A percentile compares a stretch with the other conserved stretches of the same genome.
These are phyloP conservation scores for Naganishia vaughanmartiniae DNA, from an alignment of 768 basidiomycete genomes.

Conservation along the genomic window DNA sequence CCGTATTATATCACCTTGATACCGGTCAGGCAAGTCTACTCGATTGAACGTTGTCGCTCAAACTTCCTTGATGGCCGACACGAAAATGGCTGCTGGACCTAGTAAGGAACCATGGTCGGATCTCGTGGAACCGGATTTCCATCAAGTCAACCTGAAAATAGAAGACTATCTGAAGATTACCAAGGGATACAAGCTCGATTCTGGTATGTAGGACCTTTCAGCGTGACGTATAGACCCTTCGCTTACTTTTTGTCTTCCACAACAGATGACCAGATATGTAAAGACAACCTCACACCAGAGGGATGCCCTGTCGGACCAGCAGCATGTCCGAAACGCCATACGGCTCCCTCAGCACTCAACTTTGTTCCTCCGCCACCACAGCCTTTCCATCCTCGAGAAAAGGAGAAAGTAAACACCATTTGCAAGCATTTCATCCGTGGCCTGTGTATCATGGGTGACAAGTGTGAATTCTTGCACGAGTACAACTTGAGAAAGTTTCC, in stretches of 20 bases:
- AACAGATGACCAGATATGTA: constrained; percentile 90
- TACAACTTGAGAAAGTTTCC: constrained; percentile 98
- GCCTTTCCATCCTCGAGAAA: constrained; percentile 65
- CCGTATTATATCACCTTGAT: no score
- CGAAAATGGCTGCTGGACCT: constrained; percentile 4
- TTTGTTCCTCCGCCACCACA: constrained; percentile 82
- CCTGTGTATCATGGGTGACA: constrained; percentile 95
- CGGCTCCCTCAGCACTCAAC: constrained; percentile 78
- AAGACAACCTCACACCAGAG: constrained; percentile 70
- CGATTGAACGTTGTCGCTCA: no score
- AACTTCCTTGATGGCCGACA: no score
- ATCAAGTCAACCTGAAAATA: constrained; percentile 83
- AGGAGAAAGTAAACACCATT: constrained; percentile 63
- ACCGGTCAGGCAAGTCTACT: neutral
- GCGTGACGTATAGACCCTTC: neutral
- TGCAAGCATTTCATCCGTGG: constrained; percentile 99
- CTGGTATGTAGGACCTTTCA: constrained; percentile 60
- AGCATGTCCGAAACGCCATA: constrained; percentile 88
- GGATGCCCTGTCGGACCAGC: constrained; percentile 90
- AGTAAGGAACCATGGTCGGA: constrained; percentile 36
- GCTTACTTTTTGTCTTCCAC: neutral
- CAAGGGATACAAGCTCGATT: constrained; percentile 81
- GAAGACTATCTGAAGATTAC: constrained; percentile 79
- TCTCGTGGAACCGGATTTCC: constrained; percentile 81
- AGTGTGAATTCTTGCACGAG: constrained; percentile 98